Evolutionary conservation across 208 protist genomes (phyloP), one percentile per base, ranked within the genome.

Genomic region (Wallacemonas sp.): DNA sequence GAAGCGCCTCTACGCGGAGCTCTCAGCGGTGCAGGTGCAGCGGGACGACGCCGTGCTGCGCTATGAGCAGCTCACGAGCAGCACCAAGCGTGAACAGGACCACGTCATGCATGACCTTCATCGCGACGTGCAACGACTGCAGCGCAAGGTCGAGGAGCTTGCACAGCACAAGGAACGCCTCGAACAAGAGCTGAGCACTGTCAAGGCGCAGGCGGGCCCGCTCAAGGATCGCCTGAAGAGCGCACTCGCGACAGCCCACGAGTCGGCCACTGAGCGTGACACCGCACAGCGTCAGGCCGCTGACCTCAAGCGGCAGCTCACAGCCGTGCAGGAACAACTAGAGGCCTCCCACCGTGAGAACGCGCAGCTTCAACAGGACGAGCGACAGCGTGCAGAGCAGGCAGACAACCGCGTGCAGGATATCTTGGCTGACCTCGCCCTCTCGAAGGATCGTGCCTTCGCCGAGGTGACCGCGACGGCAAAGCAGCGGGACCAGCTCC

Each of bases 41-140:
- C 72, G 85, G 19, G 79, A 94, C 53, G 87, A 89, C 32, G 84
- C 84, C 17, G 26, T 85, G 48, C 76, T 81, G 30, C 87, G 86
- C 33, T 85, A 77, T 53, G 83, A 91, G 61, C 87, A 91, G 73
- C 72, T 84, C 29, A 79, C 73, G 3, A 34, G 41, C n/a, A 80
- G 66, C 12, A 53, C 83, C 26, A 77, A 80, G 34, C 73, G 77
- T 1, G 83, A 89, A 15, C 61, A 72, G 30, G 87, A 87, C 26
- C 67, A 76, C 60, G 48, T 72, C 46, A 44, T 74, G 33, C 48
- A 68, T 46, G 67, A 81, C 38, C 44, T 41, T 1, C 74, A 79
- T 41, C 70, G 70, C 3, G 73, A 89, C 42, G 26, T 69, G 46
- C 58, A 72, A 17, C 59, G 45, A 9, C 63, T 66, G 26, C 68